Evolutionary conservation across 257 asterid genomes (phyloP), one percentile per base, ranked within the genome.

Genomic region (Penstemon barbatus): DNA sequence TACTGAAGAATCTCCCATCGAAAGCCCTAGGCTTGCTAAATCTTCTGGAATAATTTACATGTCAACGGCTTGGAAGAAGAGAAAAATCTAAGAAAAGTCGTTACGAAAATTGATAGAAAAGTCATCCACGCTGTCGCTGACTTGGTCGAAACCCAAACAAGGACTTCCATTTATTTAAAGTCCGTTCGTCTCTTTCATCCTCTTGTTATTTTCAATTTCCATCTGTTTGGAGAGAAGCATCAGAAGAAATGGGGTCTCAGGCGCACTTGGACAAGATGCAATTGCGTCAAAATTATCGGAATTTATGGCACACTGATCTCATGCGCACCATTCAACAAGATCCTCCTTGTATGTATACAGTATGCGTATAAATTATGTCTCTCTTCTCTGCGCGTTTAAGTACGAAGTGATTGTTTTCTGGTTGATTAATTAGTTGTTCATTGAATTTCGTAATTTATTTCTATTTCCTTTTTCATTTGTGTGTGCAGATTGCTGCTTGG

Each of bases 271-370:
- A 89, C 6, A 87, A 89, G 86, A 85, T 91, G 98, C 84, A 91
- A 82, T 79, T 76, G 80, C 94, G 96, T 5, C 95, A 87, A 81
- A 83, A 81, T 66, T 92, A 87, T 70, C 89, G 95, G 38, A 92
- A 92, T 63, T 76, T 92, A 46, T 92, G 98, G 98, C 98, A 92
- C 82, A 87, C 98, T 67, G 98, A 92, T 87, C 98, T 92, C 41
- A 80, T 79, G 92, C 72, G 87, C 65, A 83, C 97, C 8, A 71
- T 84, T 9, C 94, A 87, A 66, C 70, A 82, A 7, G 96, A 89
- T 72, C 84, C 96, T 66, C 91, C 98, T 9, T 84, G 98, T 92
- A 78, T 52, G 81, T 70, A 7, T 76, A 3, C 33, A 25, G 33
- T 25, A 25, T 25, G 2, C 39, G 8, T 43, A n/a, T 56, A 25